phyloP scores from a whole-genome alignment of 1,139 yeast species.

The Kurtzmaniella quercitrusa region DNA sequence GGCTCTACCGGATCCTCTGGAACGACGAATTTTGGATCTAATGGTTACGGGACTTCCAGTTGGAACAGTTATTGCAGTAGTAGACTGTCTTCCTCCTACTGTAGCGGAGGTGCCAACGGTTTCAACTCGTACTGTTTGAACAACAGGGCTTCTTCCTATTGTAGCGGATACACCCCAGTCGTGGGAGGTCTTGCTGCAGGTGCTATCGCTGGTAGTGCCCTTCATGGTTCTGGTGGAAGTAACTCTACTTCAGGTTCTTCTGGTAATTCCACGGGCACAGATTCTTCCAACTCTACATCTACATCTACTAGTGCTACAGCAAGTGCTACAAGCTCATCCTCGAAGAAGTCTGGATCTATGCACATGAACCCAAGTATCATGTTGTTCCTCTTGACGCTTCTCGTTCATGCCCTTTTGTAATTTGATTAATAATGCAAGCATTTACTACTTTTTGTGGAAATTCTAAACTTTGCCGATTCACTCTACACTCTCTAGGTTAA shows the following conservation, averaged over 20 bases:
- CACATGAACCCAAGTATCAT: not conserved
- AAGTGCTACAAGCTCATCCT: not conserved
- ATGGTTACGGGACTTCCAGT: slow-evolving; percentile 2
- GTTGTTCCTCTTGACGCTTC: not conserved
- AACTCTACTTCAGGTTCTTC: too few species aligned
- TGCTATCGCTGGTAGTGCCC: slow-evolving; percentile 1
- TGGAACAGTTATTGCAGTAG: not conserved
- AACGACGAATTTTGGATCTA: not conserved
- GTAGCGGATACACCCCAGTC: not conserved
- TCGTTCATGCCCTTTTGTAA: not conserved
- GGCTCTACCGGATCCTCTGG: slow-evolving; percentile 5
- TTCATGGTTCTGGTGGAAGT: not conserved
- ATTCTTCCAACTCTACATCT: slow-evolving; percentile 1
- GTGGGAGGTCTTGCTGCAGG: slow-evolving; percentile 4
- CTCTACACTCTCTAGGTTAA: too few species aligned
- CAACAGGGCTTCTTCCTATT: not conserved
- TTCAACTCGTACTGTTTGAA: not conserved
- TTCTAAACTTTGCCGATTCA: too few species aligned
- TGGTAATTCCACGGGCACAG: not conserved
- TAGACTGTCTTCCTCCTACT: not conserved
- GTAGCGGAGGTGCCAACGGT: not conserved
- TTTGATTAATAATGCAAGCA: too few species aligned
- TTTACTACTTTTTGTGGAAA: too few species aligned
- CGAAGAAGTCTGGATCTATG: not conserved
- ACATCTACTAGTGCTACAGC: not conserved